phyloP scores from a whole-genome alignment of 2,329 filamentous ascomycete genomes.

The Chalaropsis ovoidea region DNA sequence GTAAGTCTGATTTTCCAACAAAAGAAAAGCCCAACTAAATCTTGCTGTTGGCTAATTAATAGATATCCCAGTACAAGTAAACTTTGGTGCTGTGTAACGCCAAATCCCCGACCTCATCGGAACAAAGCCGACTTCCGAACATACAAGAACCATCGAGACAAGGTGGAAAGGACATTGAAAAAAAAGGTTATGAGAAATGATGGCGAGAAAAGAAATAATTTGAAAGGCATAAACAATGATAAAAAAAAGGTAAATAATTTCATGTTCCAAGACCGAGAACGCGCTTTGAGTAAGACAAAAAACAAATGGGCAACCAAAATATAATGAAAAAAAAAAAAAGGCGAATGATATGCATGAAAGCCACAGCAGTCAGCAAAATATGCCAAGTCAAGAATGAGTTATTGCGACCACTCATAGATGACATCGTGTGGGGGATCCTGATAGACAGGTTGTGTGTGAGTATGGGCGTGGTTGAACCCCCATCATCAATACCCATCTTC shows the following conservation, averaged over 20 bases:
- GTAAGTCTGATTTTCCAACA: no score
- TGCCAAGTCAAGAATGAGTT: no score
- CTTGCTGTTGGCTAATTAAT: not conserved
- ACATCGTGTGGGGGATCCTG: not conserved
- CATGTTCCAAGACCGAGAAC: not conserved
- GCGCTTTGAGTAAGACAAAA: not conserved
- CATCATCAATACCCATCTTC: slow-evolving; percentile 9
- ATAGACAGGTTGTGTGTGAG: not conserved
- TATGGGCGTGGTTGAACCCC: not conserved
- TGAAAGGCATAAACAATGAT: not conserved
- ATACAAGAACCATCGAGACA: not conserved
- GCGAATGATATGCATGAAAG: not conserved
- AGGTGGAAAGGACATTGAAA: not conserved
- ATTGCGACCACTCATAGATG: no score
- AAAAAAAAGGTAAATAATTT: not conserved
- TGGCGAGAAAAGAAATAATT: not conserved
- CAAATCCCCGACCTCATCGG: not conserved
- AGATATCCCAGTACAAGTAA: not conserved
- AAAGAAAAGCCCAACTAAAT: no score
- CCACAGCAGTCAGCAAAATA: not conserved
- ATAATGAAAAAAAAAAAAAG: not conserved
- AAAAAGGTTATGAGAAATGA: not conserved
- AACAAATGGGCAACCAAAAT: slow-evolving; percentile 24
- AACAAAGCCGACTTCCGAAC: not conserved
- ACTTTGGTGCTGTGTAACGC: not conserved